phyloP scores from a whole-genome alignment of 2,329 filamentous ascomycete genomes.

The Paraphaeosphaeria minitans region DNA sequence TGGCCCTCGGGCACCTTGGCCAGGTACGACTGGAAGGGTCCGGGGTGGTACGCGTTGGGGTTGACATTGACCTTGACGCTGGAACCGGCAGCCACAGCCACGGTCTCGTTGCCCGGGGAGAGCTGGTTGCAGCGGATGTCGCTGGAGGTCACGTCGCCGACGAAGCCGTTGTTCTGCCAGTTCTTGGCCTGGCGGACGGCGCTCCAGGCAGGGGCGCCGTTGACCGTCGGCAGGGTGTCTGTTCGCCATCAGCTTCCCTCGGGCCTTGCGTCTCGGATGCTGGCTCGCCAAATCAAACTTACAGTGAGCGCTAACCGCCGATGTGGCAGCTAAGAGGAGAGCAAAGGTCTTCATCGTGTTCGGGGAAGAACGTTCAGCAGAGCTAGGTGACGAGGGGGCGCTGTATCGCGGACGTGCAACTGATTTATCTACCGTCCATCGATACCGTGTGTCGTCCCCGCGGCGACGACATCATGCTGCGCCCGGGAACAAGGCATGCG shows the following conservation, averaged over 20 bases:
- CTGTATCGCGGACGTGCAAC: not conserved
- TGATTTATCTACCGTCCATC: slow-evolving; percentile 1
- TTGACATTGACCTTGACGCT: slow-evolving; percentile 26
- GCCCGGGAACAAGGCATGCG: slow-evolving; percentile 4
- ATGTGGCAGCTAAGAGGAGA: slow-evolving; percentile 2
- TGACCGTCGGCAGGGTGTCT: slow-evolving; percentile 6
- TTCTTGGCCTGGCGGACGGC: slow-evolving; percentile 31
- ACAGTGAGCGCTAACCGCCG: slow-evolving; percentile 6
- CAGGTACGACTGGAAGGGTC: slow-evolving; percentile 31
- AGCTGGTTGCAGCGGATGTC: slow-evolving; percentile 29
- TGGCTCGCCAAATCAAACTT: not conserved
- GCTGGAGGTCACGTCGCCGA: slow-evolving; percentile 24
- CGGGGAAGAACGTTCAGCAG: not conserved
- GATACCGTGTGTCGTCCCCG: not conserved
- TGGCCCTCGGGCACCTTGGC: slow-evolving; percentile 28
- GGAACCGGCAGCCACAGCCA: slow-evolving; percentile 17
- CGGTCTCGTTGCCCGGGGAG: slow-evolving; percentile 5
- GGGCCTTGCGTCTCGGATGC: not conserved
- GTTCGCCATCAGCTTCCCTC: not conserved
- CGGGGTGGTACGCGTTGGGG: slow-evolving; percentile 24
- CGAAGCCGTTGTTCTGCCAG: slow-evolving; percentile 27
- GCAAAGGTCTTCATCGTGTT: slow-evolving; percentile 5
- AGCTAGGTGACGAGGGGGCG: not conserved
- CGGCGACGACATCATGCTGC: not conserved
- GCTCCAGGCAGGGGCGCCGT: slow-evolving; percentile 7